These are phyloP conservation scores for Diophrys sp. DNA, from an alignment of 73 alveolate species.

Conservation along the genomic window DNA sequence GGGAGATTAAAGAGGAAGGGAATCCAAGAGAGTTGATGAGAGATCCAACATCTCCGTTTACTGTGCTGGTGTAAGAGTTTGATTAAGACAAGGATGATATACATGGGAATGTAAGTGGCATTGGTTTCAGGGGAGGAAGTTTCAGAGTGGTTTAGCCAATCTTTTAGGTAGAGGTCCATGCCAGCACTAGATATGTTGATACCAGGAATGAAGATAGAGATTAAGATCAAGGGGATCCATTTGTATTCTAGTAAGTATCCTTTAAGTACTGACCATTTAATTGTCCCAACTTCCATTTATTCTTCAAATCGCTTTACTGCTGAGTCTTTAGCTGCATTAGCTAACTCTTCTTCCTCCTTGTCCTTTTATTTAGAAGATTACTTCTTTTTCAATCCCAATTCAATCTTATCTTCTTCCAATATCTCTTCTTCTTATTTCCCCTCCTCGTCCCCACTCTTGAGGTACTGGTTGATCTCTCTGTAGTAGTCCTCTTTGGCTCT, in stretches of 20 bases:
- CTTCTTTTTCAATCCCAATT: not conserved
- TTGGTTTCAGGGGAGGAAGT: too few species aligned
- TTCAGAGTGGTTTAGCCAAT: not conserved
- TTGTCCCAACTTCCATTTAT: not conserved
- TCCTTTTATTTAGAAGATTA: not conserved
- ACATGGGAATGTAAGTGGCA: too few species aligned
- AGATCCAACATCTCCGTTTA: not conserved
- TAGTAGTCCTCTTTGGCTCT: not conserved
- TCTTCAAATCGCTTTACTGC: not conserved
- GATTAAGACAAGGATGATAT: too few species aligned
- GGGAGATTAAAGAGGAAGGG: constrained; percentile 76
- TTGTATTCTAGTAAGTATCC: not conserved
- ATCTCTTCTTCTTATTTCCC: not conserved
- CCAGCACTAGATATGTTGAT: not conserved
- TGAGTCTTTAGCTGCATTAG: not conserved
- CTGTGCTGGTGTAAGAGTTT: not conserved
- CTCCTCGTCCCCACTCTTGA: not conserved
- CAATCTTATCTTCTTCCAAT: not conserved
- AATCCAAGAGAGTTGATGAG: constrained; percentile 23
- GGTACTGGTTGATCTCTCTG: not conserved
- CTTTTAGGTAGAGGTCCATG: not conserved
- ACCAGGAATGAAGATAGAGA: not conserved
- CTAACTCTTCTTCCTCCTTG: not conserved
- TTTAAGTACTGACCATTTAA: not conserved
- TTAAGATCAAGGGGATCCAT: not conserved